A percentile compares a stretch with the other conserved stretches of the same genome.
Conservation (phyloP, 345 rosid species). For the Citrus sp. region DNA sequence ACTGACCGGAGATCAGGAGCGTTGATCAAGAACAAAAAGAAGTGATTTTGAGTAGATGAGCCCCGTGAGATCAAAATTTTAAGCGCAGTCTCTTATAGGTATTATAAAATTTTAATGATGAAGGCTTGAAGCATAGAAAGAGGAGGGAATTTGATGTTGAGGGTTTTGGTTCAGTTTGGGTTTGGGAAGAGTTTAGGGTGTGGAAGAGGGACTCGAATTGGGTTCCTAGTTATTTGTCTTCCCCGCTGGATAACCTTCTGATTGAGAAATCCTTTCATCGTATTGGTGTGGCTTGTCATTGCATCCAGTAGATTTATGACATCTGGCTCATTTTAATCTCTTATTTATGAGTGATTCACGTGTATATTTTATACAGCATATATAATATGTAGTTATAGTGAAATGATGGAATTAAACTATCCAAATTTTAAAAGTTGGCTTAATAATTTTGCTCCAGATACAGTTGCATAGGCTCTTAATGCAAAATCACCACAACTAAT, state of each 20-base stretch:
- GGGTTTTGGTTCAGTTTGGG: neutral
- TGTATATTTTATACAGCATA: no score
- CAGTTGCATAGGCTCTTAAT: neutral
- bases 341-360: neutral
- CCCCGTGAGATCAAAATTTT: neutral
- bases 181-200: constrained; percentile 12
- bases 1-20: constrained; percentile 20
- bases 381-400: neutral
- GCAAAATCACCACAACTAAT: neutral
- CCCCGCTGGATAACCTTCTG: neutral
- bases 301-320: neutral
- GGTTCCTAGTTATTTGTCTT: neutral
- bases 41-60: constrained; percentile 1
- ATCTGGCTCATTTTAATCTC: neutral
- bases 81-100: neutral
- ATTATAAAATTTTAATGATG: neutral
- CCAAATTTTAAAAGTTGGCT: neutral
- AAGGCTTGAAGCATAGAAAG: neutral
- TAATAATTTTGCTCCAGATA: neutral
- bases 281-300: neutral
- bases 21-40: neutral
- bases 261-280: neutral
- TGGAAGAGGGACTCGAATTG: neutral
- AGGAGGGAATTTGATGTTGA: constrained; percentile 3
- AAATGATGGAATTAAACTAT: neutral